A percentile compares a stretch with the other conserved stretches of the same genome.
phyloP scores from a whole-genome alignment of 2,329 filamentous ascomycete genomes.

The Lachnellula subtilissima region DNA sequence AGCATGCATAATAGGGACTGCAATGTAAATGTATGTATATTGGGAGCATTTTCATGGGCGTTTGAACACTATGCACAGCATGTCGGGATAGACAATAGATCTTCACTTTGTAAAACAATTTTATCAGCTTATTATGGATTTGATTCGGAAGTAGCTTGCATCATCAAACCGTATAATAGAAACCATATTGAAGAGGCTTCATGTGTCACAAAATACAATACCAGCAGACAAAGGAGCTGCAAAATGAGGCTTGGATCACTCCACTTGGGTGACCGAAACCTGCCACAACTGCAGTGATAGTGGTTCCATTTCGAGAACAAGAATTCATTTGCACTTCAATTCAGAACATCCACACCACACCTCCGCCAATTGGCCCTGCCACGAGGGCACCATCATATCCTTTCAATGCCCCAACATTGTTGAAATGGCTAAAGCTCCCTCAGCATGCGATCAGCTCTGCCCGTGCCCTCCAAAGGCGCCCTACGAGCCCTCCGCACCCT shows the following conservation, averaged over 20 bases:
- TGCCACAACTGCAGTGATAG: too few species aligned
- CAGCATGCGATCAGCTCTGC: constrained; percentile 36
- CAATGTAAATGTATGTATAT: constrained; percentile 17
- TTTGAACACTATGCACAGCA: constrained; percentile 21
- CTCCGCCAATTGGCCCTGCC: background rate
- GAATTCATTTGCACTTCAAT: background rate
- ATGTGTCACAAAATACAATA: too few species aligned
- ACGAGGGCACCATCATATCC: background rate
- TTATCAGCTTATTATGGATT: too few species aligned
- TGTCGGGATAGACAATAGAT: constrained; percentile 26
- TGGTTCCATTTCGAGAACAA: background rate
- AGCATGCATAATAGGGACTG: constrained; percentile 17
- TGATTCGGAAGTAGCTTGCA: too few species aligned
- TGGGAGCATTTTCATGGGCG: constrained; percentile 29
- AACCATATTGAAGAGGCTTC: too few species aligned
- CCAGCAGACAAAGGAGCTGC: too few species aligned
- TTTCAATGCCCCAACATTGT: background rate
- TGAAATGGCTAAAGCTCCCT: constrained; percentile 19
- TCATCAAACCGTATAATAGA: too few species aligned
- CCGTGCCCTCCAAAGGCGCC: constrained; percentile 51
- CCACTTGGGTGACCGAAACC: too few species aligned
- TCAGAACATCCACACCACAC: background rate
- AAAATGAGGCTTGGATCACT: too few species aligned
- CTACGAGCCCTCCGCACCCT: constrained; percentile 52
- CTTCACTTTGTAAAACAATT: constrained; percentile 22